These are phyloP conservation scores for Cyclospora cayetanensis DNA, from an alignment of 169 alveolate genomes.

Conservation along the genomic window DNA sequence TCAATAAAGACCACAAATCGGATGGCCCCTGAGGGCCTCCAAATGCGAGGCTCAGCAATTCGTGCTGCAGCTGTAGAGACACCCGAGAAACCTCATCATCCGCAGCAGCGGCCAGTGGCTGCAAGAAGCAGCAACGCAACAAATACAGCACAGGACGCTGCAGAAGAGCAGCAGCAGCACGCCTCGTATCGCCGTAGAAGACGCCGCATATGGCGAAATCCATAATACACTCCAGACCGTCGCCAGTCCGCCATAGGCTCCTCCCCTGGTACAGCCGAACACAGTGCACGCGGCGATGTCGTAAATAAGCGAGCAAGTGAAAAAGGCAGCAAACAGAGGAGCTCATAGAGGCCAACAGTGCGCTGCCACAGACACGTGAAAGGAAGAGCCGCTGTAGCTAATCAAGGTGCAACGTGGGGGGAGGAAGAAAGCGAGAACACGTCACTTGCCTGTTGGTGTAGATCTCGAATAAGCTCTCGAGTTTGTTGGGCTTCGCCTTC, in stretches of 20 bases:
- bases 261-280: constrained; percentile 3
- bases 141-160: constrained; percentile 40
- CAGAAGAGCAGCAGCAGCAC: constrained; percentile 59
- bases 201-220: constrained; percentile 53
- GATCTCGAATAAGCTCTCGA: not conserved
- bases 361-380: not conserved
- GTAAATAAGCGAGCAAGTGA: too few relatives aligned
- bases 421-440: not conserved
- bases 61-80: constrained; percentile 65
- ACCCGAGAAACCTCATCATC: constrained; percentile 35
- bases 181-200: constrained; percentile 47
- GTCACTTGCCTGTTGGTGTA: constrained; percentile 14
- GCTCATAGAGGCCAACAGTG: too few relatives aligned
- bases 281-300: not conserved
- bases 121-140: constrained; percentile 11
- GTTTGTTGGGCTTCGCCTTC: not conserved
- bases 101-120: constrained; percentile 43
- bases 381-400: constrained; percentile 8
- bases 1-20: constrained; percentile 7
- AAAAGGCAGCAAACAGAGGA: too few relatives aligned
- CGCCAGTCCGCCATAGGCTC: constrained; percentile 56
- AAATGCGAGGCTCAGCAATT: constrained; percentile 51
- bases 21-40: constrained; percentile 22
- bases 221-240: constrained; percentile 55
- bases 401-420: not conserved